Conservation (phyloP, 305 asterid species). For the Rubia tinctorum region DNA sequence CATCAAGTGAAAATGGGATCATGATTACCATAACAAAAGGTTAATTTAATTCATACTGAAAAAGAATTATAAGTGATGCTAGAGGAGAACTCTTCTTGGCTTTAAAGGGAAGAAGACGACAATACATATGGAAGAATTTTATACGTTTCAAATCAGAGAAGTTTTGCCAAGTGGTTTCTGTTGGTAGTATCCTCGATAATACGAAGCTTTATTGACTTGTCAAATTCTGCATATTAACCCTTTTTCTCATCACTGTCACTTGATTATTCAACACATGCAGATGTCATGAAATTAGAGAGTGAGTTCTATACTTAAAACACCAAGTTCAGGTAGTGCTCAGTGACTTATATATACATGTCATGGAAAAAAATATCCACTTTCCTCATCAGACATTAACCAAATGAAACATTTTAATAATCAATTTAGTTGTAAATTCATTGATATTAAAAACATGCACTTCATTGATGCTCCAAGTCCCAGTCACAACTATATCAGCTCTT, state of each 20-base stretch:
- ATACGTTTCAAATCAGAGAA: slow-evolving; percentile 89
- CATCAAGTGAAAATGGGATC: neutral
- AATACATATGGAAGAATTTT: slow-evolving; percentile 2
- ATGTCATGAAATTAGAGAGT: neutral
- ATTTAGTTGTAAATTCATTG: no score
- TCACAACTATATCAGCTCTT: no score
- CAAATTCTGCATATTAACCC: slow-evolving; percentile 80
- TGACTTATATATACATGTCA: no score
- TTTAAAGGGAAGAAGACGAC: neutral
- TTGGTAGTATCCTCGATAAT: slow-evolving; percentile 89
- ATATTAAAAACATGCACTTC: no score
- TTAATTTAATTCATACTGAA: neutral
- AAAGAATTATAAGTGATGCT: slow-evolving; percentile 22
- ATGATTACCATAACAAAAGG: neutral
- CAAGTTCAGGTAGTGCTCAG: no score
- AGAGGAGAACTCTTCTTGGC: neutral
- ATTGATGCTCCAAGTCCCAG: no score
- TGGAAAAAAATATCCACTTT: no score
- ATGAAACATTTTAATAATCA: no score
- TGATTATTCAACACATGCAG: slow-evolving; percentile 67
- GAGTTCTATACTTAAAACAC: no score
- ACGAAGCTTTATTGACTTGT: slow-evolving; percentile 93
- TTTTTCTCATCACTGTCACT: slow-evolving; percentile 61
- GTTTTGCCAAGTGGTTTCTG: slow-evolving; percentile 86
- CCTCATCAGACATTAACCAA: no score